Evolutionary conservation across 2,329 filamentous ascomycete species (phyloP), one percentile per base, ranked within the genome.

Genomic region (Alternaria postmessia): DNA sequence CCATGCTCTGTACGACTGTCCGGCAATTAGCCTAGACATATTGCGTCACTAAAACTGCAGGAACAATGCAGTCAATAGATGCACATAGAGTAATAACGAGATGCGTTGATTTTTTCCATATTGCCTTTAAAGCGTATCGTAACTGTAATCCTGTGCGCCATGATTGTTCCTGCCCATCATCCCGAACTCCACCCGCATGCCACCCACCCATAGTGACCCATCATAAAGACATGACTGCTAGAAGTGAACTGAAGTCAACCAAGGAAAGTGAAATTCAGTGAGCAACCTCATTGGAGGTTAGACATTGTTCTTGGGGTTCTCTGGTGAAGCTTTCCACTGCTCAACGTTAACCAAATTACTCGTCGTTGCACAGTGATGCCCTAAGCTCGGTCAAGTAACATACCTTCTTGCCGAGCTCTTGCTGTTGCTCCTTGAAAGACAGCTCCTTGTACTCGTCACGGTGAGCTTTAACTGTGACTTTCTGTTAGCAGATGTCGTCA

Each of bases 321-420:
- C 70, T 5, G 70, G 54, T n/a, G 72, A 68, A 14, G 65, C 64
- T 57, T 77, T 78, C 75, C 75, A 78, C 75, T 78, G 67, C 48
- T 24, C 54, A n/a, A 30, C 16, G 47, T 59, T 30, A 63, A 49
- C 36, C 41, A 28, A 20, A 36, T 8, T 22, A 59, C 2, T 44
- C 16, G 24, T 26, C 3, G 5, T 32, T 12, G 30, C 7, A 34
- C 12, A 3, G 26, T 9, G 24, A 26, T 49, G 38, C 6, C 39
- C 20, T 22, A 42, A 24, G 39, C 11, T 24, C 12, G 12, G 16
- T 18, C 7, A 18, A 24, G 20, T 5, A 26, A 67, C 74, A 22
- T 70, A 75, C 76, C 54, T 74, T 67, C 62, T 73, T 74, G 44
- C 76, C 75, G 8, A 78, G 67, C 62, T 71, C 73, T 67, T 78